Base-by-base conservation (phyloP, 352 stramenopile species). In the Phytophthora tubulina region DNA sequence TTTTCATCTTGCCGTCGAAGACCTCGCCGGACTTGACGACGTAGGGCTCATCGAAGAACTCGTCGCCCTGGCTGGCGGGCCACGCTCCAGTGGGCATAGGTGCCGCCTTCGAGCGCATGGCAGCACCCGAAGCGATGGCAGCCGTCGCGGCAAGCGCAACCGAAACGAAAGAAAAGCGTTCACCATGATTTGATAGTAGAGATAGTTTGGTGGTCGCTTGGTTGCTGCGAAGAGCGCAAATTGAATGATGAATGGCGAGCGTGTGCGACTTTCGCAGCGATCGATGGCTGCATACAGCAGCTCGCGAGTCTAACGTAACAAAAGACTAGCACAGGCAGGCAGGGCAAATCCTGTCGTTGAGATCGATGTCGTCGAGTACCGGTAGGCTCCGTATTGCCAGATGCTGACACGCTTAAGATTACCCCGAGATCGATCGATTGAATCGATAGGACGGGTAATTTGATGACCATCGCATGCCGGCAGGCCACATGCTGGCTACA, bases 1-100 rank as follows among this genome's bases (percentile, higher is more conserved):
- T 72, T 48, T 72, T 72, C 64, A 72, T 72, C 32, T 72, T 66
- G 46, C 64, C 64, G 39, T 72, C 82, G 51, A 81, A 89, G 11
- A 71, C 64, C 17, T 73, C 69, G 17, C 73, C 80, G 0, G 56
- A 60, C 33, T 76, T 67, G 30, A 86, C 80, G 21, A 68, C 64
- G 52, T 76, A 73, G 2, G 75, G 66, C 33, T 73, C 71, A 38
- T 63, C 53, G 60, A 73, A 78, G 55, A 42, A 71, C 33, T 72
- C 69, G 54, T 71, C 33, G 6, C 69, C 69, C 36, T 72, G 51
- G 56, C 69, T 76, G 31, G 63, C 53, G 30, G 69, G 69, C 63
- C 69, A 76, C 21, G 50, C 15, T 2, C 69, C 69, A 3, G 14
- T 36, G n/a, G 69, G 69, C 69, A 76, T 76, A 10, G 49, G 9